Evolutionary conservation across 768 basidiomycete species (phyloP), one percentile per base, ranked within the genome.

Genomic region (Leccinum longicurvipes): DNA sequence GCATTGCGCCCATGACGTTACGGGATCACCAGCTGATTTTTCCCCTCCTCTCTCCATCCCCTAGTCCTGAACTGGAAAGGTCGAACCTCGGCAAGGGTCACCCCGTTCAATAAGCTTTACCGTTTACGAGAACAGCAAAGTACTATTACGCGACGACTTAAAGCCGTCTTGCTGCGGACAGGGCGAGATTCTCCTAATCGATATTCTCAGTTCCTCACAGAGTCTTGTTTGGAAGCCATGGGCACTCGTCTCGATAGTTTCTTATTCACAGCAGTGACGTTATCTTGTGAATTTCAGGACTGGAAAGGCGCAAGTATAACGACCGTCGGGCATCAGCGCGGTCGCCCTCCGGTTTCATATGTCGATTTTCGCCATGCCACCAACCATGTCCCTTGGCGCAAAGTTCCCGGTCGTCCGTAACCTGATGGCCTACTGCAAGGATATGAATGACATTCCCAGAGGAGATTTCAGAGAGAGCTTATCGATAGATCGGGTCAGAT

Each of bases 141-240:
- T 17, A 34, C 34, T 75, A 79, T n/a, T n/a, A n/a, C n/a, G n/a
- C n/a, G n/a, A n/a, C n/a, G n/a, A n/a, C n/a, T n/a, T n/a, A n/a
- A n/a, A n/a, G n/a, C n/a, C n/a, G n/a, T n/a, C 80, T 80, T 50
- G 82, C 80, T 51, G 81, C 82, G 19, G 80, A 77, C 77, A 54
- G 15, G 45, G 42, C 11, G 6, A n/a, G n/a, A 3, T 25, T 10
- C n/a, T 25, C 47, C 27, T 5, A 19, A 28, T 23, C 14, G 47
- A 15, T 23, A 12, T 56, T 57, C 21, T 55, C 48, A 6, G 15
- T 8, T 15, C 23, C 28, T 39, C 28, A 39, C 24, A 19, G n/a
- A 15, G 4, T n/a, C n/a, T 17, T 12, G 19, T 39, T 39, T 6
- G 12, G n/a, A 58, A 65, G 55, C 0, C 70, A 69, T 58, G 72